These are phyloP conservation scores for Rhizopus delemar DNA, from an alignment of 371 early-diverging fungal species.

Conservation along the genomic window DNA sequence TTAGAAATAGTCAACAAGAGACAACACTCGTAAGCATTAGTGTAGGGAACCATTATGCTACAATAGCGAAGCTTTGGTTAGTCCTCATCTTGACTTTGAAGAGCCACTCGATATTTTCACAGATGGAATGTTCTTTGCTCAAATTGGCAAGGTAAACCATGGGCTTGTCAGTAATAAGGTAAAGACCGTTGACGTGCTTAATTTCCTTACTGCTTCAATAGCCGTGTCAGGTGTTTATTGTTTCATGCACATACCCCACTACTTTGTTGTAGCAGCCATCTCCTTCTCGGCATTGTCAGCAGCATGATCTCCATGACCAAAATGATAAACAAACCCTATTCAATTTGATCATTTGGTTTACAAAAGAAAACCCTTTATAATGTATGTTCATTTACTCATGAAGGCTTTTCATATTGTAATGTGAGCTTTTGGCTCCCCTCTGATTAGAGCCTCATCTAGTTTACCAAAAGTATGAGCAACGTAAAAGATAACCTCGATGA, in stretches of 20 bases:
- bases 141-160: conserved; percentile 97
- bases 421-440: conserved; percentile 91
- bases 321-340: conserved; percentile 56
- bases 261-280: conserved; percentile 77
- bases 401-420: conserved; percentile 95
- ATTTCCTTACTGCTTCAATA: conserved; percentile 90
- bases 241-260: conserved; percentile 68
- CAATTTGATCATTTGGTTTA: conserved; percentile 66
- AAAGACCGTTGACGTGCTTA: conserved; percentile 87
- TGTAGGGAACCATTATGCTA: conserved; percentile 90
- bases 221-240: conserved; percentile 88
- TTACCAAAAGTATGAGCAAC: conserved; percentile 92
- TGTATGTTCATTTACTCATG: conserved; percentile 94
- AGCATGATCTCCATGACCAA: conserved; percentile 78
- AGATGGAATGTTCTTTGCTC: conserved; percentile 82
- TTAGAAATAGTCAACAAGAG: conserved; percentile 41
- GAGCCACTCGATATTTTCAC: conserved; percentile 93
- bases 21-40: conserved; percentile 78
- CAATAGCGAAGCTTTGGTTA: conserved; percentile 78
- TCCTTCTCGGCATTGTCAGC: conserved; percentile 91
- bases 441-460: conserved; percentile 91
- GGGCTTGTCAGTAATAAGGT: conserved; percentile 96
- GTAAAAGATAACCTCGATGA: conserved; percentile 98
- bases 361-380: conserved; percentile 84
- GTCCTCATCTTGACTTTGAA: conserved; percentile 90